These are phyloP conservation scores for Yamadazyma mexicana DNA, from an alignment of 1,139 yeast genomes.

Conservation along the genomic window DNA sequence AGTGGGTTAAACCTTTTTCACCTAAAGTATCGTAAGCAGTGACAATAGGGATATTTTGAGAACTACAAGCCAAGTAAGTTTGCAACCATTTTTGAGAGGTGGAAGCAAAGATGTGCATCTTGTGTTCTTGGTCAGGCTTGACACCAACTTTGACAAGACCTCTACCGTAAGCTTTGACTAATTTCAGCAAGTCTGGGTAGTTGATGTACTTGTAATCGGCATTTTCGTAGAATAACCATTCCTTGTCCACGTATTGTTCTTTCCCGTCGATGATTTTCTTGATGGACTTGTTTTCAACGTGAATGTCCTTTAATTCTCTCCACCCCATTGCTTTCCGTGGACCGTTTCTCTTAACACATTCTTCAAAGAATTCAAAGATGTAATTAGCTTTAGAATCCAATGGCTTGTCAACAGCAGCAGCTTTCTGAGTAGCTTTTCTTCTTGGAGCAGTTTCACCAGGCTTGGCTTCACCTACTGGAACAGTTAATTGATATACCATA, in stretches of 20 bases:
- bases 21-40: conserved; percentile 98
- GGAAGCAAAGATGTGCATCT: conserved; percentile 80
- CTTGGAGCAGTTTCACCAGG: conserved; percentile 92
- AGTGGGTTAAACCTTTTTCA: conserved; percentile 85
- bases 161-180: conserved; percentile 60
- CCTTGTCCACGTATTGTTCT: conserved; percentile 69
- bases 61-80: conserved; percentile 71
- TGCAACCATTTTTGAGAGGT: conserved; percentile 92
- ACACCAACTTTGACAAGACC: conserved; percentile 81
- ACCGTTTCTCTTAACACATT: conserved; percentile 61
- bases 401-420: conserved; percentile 59
- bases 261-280: conserved; percentile 80
- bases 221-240: conserved; percentile 84
- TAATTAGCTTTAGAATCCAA: conserved; percentile 60
- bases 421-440: conserved; percentile 64
- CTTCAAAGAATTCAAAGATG: conserved; percentile 67
- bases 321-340: conserved; percentile 66
- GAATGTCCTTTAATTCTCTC: conserved; percentile 73
- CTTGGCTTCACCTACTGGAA: conserved; percentile 78
- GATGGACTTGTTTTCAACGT: conserved; percentile 72
- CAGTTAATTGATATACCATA: conserved; percentile 38
- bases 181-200: conserved; percentile 54
- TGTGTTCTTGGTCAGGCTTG: conserved; percentile 57
- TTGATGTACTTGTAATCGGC: conserved; percentile 68
- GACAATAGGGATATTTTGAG: conserved; percentile 82